phyloP scores from a whole-genome alignment of 2,329 filamentous ascomycete species.

The Calonectria ilicicola region DNA sequence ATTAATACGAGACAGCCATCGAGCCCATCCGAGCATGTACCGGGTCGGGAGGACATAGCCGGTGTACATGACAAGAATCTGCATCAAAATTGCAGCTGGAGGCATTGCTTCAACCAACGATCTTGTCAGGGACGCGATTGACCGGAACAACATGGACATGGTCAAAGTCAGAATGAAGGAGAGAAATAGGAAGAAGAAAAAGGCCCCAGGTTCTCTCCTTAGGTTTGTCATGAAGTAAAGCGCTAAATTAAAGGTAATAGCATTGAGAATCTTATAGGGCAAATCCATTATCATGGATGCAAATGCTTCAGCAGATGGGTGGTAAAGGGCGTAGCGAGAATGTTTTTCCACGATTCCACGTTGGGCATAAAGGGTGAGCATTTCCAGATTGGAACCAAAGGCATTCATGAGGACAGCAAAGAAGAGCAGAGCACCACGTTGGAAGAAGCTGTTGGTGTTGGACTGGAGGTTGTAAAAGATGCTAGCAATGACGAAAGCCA shows the following conservation, averaged over 20 bases:
- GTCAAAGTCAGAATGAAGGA: constrained; percentile 65
- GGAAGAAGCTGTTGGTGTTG: constrained; percentile 59
- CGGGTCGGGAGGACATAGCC: constrained; percentile 58
- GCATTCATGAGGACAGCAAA: constrained; percentile 65
- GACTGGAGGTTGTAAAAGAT: constrained; percentile 61
- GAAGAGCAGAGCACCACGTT: constrained; percentile 62
- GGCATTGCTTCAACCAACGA: constrained; percentile 32
- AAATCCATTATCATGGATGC: constrained; percentile 53
- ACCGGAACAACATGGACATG: constrained; percentile 66
- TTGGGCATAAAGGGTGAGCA: constrained; percentile 48
- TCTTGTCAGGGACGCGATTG: constrained; percentile 56
- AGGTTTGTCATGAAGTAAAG: constrained; percentile 61
- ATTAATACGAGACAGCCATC: constrained; percentile 75
- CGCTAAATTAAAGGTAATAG: constrained; percentile 54
- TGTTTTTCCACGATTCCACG: constrained; percentile 51
- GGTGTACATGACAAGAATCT: constrained; percentile 50
- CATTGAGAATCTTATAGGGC: constrained; percentile 52
- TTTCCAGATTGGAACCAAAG: constrained; percentile 51
- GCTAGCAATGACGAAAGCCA: constrained; percentile 64
- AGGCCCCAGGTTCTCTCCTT: constrained; percentile 54
- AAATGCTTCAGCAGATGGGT: constrained; percentile 45
- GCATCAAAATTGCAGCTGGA: constrained; percentile 48
- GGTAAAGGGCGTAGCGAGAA: constrained; percentile 49
- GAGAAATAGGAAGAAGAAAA: constrained; percentile 58
- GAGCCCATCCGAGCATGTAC: constrained; percentile 70